These are phyloP conservation scores for Pachyrhizus erosus DNA, from an alignment of 306 rosid genomes.

Conservation along the genomic window DNA sequence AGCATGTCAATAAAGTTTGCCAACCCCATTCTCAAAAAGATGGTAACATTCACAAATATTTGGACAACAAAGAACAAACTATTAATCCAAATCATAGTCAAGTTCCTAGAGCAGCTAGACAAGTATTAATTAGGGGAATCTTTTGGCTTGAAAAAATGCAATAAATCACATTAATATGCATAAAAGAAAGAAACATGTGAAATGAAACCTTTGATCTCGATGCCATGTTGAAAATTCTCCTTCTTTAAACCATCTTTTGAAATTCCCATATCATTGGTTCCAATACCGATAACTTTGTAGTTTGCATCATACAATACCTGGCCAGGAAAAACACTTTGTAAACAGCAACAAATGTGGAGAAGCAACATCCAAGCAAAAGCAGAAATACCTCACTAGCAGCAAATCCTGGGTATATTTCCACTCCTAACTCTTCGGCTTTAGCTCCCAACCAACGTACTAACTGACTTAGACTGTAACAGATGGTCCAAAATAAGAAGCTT, in stretches of 20 bases:
- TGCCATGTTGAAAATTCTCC: constrained; percentile 85
- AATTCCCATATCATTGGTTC: constrained; percentile 95
- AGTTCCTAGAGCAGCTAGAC: constrained; percentile 36
- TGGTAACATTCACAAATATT: constrained; percentile 4
- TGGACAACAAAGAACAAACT: constrained; percentile 21
- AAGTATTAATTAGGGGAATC: constrained; percentile 9
- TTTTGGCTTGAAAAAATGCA: neutral
- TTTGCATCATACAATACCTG: constrained; percentile 83
- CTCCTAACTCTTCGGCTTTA: constrained; percentile 96
- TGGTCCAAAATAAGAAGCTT: constrained; percentile 41
- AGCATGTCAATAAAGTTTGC: neutral
- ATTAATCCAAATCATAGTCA: constrained; percentile 26
- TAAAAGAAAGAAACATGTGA: constrained; percentile 35
- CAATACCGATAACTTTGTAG: constrained; percentile 75
- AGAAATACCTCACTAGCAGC: constrained; percentile 90
- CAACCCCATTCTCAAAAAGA: constrained; percentile 2
- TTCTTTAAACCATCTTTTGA: constrained; percentile 91
- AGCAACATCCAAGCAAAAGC: constrained; percentile 30
- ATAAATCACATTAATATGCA: constrained; percentile 18
- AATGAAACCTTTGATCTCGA: constrained; percentile 82
- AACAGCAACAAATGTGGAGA: constrained; percentile 34
- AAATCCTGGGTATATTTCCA: constrained; percentile 96
- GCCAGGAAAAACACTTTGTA: constrained; percentile 22
- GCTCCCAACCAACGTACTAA: constrained; percentile 93
- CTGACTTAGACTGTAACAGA: constrained; percentile 82